Evolutionary conservation across 352 stramenopile species (phyloP).

Genomic region (Phytophthora chlamydospora): DNA sequence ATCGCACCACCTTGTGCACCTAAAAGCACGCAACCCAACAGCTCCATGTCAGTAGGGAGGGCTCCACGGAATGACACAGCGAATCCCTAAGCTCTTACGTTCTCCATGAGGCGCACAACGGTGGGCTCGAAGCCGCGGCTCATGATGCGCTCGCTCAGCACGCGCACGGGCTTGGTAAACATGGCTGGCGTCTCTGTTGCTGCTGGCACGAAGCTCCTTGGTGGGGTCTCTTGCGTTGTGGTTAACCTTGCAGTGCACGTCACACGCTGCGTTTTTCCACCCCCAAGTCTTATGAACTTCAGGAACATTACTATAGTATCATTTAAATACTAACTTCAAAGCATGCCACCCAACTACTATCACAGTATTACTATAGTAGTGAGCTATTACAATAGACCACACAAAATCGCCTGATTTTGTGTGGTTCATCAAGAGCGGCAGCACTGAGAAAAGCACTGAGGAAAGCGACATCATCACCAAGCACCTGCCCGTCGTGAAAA

Average conservation of each 20-base stretch:
- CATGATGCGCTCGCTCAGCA: slow-evolving; percentile 88
- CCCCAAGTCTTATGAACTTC: no score
- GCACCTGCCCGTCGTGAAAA: no score
- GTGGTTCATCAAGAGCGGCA: no score
- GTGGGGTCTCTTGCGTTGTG: slow-evolving; percentile 22
- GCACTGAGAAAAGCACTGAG: no score
- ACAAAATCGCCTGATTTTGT: no score
- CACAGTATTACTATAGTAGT: no score
- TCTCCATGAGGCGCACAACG: slow-evolving; percentile 81
- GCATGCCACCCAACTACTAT: no score
- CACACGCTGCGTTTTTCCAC: slow-evolving; percentile 16
- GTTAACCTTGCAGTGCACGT: slow-evolving; percentile 25
- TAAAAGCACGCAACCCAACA: slow-evolving; percentile 19
- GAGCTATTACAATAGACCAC: no score
- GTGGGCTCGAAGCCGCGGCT: slow-evolving; percentile 83
- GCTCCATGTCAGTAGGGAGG: not conserved
- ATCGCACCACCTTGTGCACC: slow-evolving; percentile 77
- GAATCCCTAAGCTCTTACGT: slow-evolving; percentile 37
- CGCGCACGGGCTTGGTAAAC: slow-evolving; percentile 66
- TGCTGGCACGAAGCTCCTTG: not conserved
- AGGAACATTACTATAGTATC: no score
- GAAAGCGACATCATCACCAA: no score
- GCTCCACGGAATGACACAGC: not conserved
- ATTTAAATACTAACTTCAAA: no score
- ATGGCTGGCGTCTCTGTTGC: slow-evolving; percentile 18